Conservation (phyloP, 495 filamentous ascomycete genomes). For the Trichoderma asperelloides region DNA sequence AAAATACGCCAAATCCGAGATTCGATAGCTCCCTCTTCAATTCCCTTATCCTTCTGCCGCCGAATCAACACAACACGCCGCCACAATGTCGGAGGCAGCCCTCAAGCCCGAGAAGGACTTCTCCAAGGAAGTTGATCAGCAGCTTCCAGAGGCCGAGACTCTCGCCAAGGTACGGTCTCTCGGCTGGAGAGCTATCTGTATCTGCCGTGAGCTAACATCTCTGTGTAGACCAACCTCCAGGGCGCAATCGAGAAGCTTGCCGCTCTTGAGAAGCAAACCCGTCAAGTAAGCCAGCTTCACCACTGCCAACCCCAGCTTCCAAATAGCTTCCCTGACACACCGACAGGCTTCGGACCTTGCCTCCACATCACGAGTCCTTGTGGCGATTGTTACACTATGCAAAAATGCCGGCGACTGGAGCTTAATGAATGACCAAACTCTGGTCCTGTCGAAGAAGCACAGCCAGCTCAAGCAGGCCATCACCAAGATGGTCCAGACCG, state of each 20-base stretch:
- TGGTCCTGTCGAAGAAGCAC: conserved; percentile 97
- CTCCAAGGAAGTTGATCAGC: conserved; percentile 84
- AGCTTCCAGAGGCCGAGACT: conserved; percentile 79
- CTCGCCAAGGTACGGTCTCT: conserved; percentile 63
- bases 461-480: conserved; percentile 97
- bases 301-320: conserved; percentile 10
- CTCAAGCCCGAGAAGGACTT: conserved; percentile 61
- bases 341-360: conserved; percentile 83
- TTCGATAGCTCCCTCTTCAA: neutral
- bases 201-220: conserved; percentile 10
- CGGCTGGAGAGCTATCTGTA: neutral
- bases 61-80: conserved; percentile 1
- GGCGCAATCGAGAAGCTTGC: conserved; percentile 89
- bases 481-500: conserved; percentile 96
- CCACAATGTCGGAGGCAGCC: conserved; percentile 36
- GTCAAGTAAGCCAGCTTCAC: conserved; percentile 56
- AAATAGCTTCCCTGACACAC: conserved; percentile 12
- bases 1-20: neutral
- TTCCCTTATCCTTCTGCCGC: too few species aligned
- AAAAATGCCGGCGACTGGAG: conserved; percentile 88
- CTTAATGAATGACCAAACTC: conserved; percentile 89
- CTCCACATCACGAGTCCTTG: conserved; percentile 79
- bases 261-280: conserved; percentile 84
- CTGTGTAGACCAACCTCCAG: conserved; percentile 60
- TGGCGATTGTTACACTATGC: conserved; percentile 85